Base-by-base conservation (phyloP, 352 stramenopile genomes). In the Globisporangium ultimum region DNA sequence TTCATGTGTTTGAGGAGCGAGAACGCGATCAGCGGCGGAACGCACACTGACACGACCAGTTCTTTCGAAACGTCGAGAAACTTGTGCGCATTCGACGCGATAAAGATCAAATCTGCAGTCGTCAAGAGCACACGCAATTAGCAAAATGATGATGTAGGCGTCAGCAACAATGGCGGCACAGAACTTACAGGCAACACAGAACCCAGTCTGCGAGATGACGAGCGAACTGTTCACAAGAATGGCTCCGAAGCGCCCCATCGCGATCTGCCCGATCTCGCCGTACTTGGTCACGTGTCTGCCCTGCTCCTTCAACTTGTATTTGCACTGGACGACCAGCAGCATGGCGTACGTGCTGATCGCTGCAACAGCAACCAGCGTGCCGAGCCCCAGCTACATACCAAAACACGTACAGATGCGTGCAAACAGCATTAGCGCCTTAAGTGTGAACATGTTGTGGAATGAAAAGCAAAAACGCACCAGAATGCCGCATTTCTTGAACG, bases 1-100 rank as follows among this genome's bases (percentile, higher is more conserved):
- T 82, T 89, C 80, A 98, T 93, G 68, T 96, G 82, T 52, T 74
- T 80, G 51, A 95, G 75, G 63, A 97, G 74, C 12, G 93, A 92
- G 46, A 98, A 84, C 2, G 74, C 61, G 34, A 88, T 64, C 2
- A 98, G 69, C 13, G 78, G 80, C 1, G 81, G 74, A 6, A 92
- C 65, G 21, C 79, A 90, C 28, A 87, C 65, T 0, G 68, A 68
- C 2, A 92, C 72, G 18, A 89, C 69, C 28, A 87, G 48, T 15
- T 70, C 63, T 18, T 86, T 86, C 4, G 74, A 75, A 20, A 90
- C 58, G 3, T 74, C 63, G 46, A 84, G 65, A 59, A 96, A 90
- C 28, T 78, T 87, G 45, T 93, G 70, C 1, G 90, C 69, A 63
- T 97, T 97, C 4, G 86, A 79, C 12, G 86, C 75, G 49, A 98